These are phyloP conservation scores for Pelargonium nanum DNA, from an alignment of 345 rosid species.

Conservation along the genomic window DNA sequence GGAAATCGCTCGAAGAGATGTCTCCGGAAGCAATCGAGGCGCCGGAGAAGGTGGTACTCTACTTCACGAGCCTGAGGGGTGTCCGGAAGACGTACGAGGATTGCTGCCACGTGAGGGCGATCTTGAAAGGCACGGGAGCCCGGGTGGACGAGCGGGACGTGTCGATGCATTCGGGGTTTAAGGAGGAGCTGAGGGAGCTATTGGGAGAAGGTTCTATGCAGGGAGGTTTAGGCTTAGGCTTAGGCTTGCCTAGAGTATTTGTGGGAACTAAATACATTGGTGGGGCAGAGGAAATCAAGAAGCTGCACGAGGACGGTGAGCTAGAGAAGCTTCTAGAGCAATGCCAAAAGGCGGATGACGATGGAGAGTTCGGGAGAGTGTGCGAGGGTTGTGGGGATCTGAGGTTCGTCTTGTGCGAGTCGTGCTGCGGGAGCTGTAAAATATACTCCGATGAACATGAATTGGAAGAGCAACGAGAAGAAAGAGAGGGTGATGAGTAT, in stretches of 20 bases:
- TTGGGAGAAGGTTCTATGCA: constrained; percentile 28
- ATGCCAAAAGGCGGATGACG: constrained; percentile 45
- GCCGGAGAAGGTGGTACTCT: constrained; percentile 41
- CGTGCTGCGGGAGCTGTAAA: constrained; percentile 90
- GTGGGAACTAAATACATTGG: constrained; percentile 64
- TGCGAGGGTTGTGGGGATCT: constrained; percentile 89
- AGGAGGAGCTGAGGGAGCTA: constrained; percentile 56
- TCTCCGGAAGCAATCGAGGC: constrained; percentile 31
- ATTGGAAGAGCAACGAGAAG: constrained; percentile 19
- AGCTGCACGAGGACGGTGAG: constrained; percentile 69
- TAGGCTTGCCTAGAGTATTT: constrained; percentile 65
- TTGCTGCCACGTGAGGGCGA: constrained; percentile 51
- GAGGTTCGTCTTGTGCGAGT: constrained; percentile 83
- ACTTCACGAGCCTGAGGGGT: constrained; percentile 78
- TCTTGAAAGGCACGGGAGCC: constrained; percentile 45
- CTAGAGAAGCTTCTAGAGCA: constrained; percentile 50
- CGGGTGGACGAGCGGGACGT: constrained; percentile 73
- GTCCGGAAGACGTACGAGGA: constrained; percentile 83
- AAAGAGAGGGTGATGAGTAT: constrained; percentile 24
- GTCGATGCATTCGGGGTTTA: constrained; percentile 85
- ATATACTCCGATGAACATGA: constrained; percentile 36
- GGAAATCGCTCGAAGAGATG: constrained; percentile 46
- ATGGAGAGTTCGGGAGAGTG: constrained; percentile 15
- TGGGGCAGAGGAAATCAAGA: constrained; percentile 66
- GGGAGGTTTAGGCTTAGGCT: too few relatives aligned